These are phyloP conservation scores for Penicillium egyptiacum DNA, from an alignment of 495 filamentous ascomycete species.

Conservation along the genomic window DNA sequence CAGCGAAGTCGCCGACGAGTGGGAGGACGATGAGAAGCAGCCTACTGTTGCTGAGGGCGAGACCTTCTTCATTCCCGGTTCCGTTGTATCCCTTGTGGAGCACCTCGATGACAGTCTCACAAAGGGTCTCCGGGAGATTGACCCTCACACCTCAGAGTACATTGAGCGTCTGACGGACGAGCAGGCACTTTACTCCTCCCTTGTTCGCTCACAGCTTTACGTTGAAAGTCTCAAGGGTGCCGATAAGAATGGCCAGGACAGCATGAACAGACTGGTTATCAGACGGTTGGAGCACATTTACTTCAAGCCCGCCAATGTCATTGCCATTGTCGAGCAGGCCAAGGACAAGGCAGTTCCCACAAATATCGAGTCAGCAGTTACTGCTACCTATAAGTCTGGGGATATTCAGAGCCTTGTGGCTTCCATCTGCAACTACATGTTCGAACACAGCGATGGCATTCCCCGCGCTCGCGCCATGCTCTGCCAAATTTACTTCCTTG, in stretches of 20 bases:
- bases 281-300: conserved; percentile 94
- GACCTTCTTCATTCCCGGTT: conserved; percentile 85
- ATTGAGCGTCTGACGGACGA: conserved; percentile 93
- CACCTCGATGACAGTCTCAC: conserved; percentile 97
- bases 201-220: conserved; percentile 84
- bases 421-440: conserved; percentile 90
- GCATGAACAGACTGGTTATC: conserved; percentile 87
- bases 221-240: conserved; percentile 74
- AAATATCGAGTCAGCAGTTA: conserved; percentile 73
- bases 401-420: conserved; percentile 77
- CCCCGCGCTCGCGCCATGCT: conserved; percentile 96
- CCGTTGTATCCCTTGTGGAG: conserved; percentile 91
- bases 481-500: conserved; percentile 97
- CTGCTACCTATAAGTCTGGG: conserved; percentile 60
- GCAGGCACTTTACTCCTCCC: conserved; percentile 85
- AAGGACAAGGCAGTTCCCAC: conserved; percentile 82
- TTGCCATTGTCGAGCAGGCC: conserved; percentile 87
- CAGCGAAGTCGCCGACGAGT: conserved; percentile 89
- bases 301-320: conserved; percentile 96
- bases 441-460: conserved; percentile 89
- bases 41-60: conserved; percentile 70
- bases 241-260: conserved; percentile 75
- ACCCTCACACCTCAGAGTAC: conserved; percentile 98
- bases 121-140: conserved; percentile 90
- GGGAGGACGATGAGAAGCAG: conserved; percentile 97